These are phyloP conservation scores for Linnemannia exigua DNA, from an alignment of 192 early-diverging fungal genomes.

Conservation along the genomic window DNA sequence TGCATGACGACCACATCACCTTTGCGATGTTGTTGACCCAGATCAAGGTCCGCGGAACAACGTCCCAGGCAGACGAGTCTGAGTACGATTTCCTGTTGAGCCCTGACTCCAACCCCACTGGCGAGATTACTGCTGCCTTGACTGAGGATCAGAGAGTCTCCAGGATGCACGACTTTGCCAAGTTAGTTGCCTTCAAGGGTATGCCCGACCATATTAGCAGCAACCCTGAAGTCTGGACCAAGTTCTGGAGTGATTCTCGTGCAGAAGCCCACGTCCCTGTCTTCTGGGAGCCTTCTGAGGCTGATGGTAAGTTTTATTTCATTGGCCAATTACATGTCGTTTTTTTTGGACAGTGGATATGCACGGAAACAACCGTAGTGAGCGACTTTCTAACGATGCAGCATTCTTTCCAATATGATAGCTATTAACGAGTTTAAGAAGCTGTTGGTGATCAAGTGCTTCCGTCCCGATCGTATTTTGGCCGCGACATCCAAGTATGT, in stretches of 20 bases:
- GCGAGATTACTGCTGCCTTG: conserved; percentile 62
- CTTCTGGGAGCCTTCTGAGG: conserved; percentile 63
- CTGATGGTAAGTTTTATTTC: conserved; percentile 21
- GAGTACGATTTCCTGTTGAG: conserved; percentile 82
- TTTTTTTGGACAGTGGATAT: neutral
- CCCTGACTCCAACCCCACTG: conserved; percentile 64
- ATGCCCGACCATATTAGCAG: conserved; percentile 55
- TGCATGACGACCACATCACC: conserved; percentile 93
- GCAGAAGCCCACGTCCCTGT: conserved; percentile 67
- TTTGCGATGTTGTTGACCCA: conserved; percentile 91
- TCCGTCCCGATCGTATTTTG: conserved; percentile 93
- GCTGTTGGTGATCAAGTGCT: conserved; percentile 84
- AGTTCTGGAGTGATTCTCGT: conserved; percentile 59
- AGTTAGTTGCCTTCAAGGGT: conserved; percentile 58
- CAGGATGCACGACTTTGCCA: conserved; percentile 60
- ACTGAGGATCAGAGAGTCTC: conserved; percentile 63
- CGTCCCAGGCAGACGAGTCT: conserved; percentile 69
- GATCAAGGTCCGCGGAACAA: conserved; percentile 81
- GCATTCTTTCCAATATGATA: conserved; percentile 19
- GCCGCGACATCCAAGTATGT: conserved; percentile 79
- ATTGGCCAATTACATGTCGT: neutral
- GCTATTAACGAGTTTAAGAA: conserved; percentile 79
- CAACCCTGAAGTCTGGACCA: conserved; percentile 63
- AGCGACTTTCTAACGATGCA: too few relatives aligned
- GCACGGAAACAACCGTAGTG: too few relatives aligned